Percentiles rank a stretch among this genome's conserved stretches.
phyloP scores from a whole-genome alignment of 352 stramenopile species.

The Pythium pyrilobum region DNA sequence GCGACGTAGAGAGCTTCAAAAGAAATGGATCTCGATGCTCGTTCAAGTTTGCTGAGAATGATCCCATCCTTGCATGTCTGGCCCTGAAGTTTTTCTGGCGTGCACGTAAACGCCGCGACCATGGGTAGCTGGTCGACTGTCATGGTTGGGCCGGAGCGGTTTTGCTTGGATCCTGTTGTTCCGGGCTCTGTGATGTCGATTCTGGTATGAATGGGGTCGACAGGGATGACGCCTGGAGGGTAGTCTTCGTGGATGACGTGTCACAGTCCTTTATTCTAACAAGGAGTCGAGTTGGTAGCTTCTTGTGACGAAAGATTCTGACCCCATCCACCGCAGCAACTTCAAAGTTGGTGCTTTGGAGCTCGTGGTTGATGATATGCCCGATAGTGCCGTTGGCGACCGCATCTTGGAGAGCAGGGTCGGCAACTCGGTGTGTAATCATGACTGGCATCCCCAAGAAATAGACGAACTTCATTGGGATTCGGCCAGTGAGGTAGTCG shows the following conservation, averaged over 20 bases:
- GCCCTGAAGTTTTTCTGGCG: constrained; percentile 2
- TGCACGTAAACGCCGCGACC: constrained; percentile 1
- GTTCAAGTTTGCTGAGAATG: not conserved
- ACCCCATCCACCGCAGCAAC: not conserved
- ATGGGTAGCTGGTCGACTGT: not conserved
- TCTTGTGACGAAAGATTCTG: not conserved
- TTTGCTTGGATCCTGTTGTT: not conserved
- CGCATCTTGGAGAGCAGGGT: not conserved
- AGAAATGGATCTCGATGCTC: not conserved
- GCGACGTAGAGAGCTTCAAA: not conserved
- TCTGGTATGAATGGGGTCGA: not conserved
- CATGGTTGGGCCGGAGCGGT: not conserved
- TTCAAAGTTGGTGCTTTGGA: not conserved
- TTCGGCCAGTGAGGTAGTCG: not conserved
- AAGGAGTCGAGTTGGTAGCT: not conserved
- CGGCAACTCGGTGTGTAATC: not conserved
- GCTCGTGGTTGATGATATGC: not conserved
- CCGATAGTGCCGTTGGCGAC: not conserved
- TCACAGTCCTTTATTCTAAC: not conserved
- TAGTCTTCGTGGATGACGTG: not conserved
- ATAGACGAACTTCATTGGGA: constrained; percentile 1
- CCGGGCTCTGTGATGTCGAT: not conserved
- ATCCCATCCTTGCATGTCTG: constrained; percentile 3
- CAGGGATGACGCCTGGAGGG: not conserved
- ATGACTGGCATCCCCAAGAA: constrained; percentile 2